A percentile compares a stretch with the other conserved stretches of the same genome.
phyloP scores from a whole-genome alignment of 1,284 basidiomycete genomes.

The Boletellus sp. region DNA sequence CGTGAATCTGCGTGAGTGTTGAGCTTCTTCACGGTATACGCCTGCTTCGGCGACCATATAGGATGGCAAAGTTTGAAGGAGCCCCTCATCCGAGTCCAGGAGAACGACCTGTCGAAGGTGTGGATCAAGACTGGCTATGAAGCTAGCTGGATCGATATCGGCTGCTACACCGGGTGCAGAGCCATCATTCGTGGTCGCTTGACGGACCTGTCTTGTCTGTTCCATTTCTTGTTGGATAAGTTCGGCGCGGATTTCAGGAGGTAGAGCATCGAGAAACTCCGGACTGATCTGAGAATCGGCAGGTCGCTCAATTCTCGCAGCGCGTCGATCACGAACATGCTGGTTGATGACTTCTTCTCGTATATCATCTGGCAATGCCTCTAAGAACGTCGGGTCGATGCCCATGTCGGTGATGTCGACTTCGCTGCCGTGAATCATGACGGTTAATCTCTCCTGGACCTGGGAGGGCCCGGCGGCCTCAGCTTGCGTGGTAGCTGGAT shows the following conservation, averaged over 20 bases:
- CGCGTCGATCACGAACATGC: slow-evolving; percentile 88
- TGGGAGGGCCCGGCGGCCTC: slow-evolving; percentile 34
- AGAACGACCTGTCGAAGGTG: slow-evolving; percentile 83
- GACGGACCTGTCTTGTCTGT: slow-evolving; percentile 58
- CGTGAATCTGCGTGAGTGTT: slow-evolving; percentile 38
- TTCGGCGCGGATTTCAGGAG: slow-evolving; percentile 94
- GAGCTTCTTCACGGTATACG: slow-evolving; percentile 52
- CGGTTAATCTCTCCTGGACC: slow-evolving; percentile 61
- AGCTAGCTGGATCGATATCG: slow-evolving; percentile 83
- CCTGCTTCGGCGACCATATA: slow-evolving; percentile 83
- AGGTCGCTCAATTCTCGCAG: slow-evolving; percentile 66
- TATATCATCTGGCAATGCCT: slow-evolving; percentile 98
- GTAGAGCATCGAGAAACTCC: slow-evolving; percentile 95
- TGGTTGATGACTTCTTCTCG: slow-evolving; percentile 97
- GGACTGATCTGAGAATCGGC: slow-evolving; percentile 86
- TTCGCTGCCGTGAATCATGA: slow-evolving; percentile 87
- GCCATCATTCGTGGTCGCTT: slow-evolving; percentile 39
- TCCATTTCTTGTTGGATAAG: slow-evolving; percentile 96
- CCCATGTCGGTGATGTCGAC: slow-evolving; percentile 99
- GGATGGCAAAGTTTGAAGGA: slow-evolving; percentile 75
- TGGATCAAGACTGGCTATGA: slow-evolving; percentile 85
- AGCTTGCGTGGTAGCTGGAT: slow-evolving; percentile 12
- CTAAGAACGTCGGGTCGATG: slow-evolving; percentile 96
- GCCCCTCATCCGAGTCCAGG: slow-evolving; percentile 81
- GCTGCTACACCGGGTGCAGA: slow-evolving; percentile 46